phyloP scores from a whole-genome alignment of 75 land plant genomes.

The Selaginella tamariscina region DNA sequence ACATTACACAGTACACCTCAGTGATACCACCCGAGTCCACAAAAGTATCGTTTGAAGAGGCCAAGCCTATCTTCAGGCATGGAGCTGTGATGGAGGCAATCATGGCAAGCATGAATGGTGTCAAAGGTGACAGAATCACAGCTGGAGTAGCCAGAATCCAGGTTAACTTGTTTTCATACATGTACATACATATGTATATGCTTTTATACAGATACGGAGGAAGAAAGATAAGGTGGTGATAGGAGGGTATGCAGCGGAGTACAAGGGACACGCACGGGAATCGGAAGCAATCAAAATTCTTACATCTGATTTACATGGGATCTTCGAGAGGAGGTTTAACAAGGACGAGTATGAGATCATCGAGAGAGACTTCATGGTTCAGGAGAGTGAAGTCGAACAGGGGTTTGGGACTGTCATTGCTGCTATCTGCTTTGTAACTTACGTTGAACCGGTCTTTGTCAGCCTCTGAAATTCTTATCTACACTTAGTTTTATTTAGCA shows the following conservation, averaged over 20 bases:
- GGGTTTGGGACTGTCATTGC: slow-evolving; percentile 23
- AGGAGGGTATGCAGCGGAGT: slow-evolving; percentile 27
- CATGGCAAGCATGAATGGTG: slow-evolving; percentile 25
- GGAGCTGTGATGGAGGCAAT: slow-evolving; percentile 28
- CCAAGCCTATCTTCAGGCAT: slow-evolving; percentile 19
- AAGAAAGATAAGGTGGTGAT: slow-evolving; percentile 20
- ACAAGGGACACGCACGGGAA: slow-evolving; percentile 21
- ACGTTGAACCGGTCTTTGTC: slow-evolving; percentile 16
- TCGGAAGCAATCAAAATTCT: slow-evolving; percentile 12
- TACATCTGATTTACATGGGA: slow-evolving; percentile 13
- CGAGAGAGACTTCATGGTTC: slow-evolving; percentile 19
- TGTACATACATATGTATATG: background rate
- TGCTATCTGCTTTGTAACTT: slow-evolving; percentile 24
- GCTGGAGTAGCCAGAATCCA: slow-evolving; percentile 26
- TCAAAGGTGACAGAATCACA: slow-evolving; percentile 23
- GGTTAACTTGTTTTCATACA: slow-evolving; percentile 2
- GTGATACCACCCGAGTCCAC: slow-evolving; percentile 24
- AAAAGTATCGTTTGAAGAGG: slow-evolving; percentile 13
- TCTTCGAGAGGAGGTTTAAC: slow-evolving; percentile 18
- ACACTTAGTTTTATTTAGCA: too few relatives aligned
- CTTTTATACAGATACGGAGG: slow-evolving; percentile 17
- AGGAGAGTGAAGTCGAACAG: slow-evolving; percentile 17
- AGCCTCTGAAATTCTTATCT: too few relatives aligned
- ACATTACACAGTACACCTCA: slow-evolving; percentile 20
- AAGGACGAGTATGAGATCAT: slow-evolving; percentile 16